Percentiles rank a stretch among this genome's conserved stretches.
phyloP scores from a whole-genome alignment of 352 stramenopile species.

The Pythium pyrilobum region DNA sequence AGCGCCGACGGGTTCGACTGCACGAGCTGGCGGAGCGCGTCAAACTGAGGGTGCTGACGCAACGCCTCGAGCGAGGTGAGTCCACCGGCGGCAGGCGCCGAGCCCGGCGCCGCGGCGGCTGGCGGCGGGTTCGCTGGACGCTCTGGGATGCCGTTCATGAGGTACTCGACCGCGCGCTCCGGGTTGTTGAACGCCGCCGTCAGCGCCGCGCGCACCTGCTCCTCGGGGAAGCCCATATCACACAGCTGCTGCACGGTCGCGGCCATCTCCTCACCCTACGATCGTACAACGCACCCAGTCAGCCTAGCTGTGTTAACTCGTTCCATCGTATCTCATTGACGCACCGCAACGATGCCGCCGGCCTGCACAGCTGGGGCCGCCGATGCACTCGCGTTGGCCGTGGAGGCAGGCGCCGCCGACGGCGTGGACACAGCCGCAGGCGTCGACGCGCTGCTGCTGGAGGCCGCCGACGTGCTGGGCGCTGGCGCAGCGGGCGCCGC shows the following conservation, averaged over 20 bases:
- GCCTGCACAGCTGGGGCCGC: slow-evolving; percentile 14
- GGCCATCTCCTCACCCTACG: slow-evolving; percentile 39
- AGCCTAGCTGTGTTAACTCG: not conserved
- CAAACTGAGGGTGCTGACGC: slow-evolving; percentile 81
- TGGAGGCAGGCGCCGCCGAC: slow-evolving; percentile 43
- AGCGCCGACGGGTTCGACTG: slow-evolving; percentile 80
- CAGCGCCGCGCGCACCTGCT: slow-evolving; percentile 73
- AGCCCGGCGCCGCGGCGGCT: slow-evolving; percentile 16
- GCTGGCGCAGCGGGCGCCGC: slow-evolving; percentile 24
- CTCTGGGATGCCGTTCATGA: slow-evolving; percentile 86
- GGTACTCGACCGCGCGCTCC: slow-evolving; percentile 82
- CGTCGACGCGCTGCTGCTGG: slow-evolving; percentile 57
- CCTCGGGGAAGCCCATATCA: slow-evolving; percentile 87
- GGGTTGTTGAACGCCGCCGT: slow-evolving; percentile 85
- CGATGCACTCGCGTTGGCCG: slow-evolving; percentile 27
- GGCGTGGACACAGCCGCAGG: slow-evolving; percentile 60
- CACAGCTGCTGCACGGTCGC: slow-evolving; percentile 66
- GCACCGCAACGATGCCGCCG: slow-evolving; percentile 20
- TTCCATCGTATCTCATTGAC: not conserved
- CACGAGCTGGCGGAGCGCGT: slow-evolving; percentile 74
- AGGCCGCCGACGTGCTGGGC: slow-evolving; percentile 64
- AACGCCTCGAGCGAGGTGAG: slow-evolving; percentile 60
- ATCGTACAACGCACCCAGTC: not conserved
- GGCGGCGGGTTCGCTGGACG: slow-evolving; percentile 28
- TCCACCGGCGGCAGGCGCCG: slow-evolving; percentile 16